phyloP scores from a whole-genome alignment of 768 basidiomycete genomes.

The Termitomyces sp. region DNA sequence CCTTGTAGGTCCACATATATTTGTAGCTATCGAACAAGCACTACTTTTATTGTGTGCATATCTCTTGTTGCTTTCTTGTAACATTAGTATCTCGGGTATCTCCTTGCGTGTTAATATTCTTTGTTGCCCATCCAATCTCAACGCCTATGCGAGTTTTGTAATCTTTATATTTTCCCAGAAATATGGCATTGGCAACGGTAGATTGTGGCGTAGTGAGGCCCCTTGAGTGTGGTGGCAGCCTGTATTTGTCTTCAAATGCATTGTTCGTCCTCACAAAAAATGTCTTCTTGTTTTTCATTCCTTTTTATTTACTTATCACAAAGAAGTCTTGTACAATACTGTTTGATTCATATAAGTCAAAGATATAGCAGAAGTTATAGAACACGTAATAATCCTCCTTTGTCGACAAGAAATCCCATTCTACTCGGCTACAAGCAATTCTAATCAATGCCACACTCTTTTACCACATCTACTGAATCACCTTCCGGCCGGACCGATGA shows the following conservation, averaged over 20 bases:
- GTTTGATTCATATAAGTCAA: neutral
- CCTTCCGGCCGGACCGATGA: neutral
- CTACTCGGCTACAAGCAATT: neutral
- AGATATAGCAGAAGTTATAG: too few species aligned
- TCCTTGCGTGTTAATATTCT: neutral
- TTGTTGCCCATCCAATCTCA: neutral
- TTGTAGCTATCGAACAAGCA: neutral
- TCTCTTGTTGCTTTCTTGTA: neutral
- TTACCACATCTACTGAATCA: neutral
- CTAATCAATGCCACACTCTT: neutral
- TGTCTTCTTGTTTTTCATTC: neutral
- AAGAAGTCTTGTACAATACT: neutral
- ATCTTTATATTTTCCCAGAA: neutral
- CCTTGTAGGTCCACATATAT: neutral
- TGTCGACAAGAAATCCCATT: neutral
- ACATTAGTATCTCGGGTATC: neutral
- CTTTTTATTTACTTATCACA: neutral
- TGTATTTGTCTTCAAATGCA: neutral
- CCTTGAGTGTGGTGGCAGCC: neutral
- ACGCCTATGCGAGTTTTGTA: neutral
- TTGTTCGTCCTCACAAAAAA: neutral
- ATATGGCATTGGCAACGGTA: neutral
- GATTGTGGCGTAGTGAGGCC: neutral
- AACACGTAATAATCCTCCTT: neutral
- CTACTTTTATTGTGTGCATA: neutral